A percentile compares a stretch with the other conserved stretches of the same genome.
phyloP scores from a whole-genome alignment of 2,329 filamentous ascomycete genomes.

The Colletotrichum spinosum region DNA sequence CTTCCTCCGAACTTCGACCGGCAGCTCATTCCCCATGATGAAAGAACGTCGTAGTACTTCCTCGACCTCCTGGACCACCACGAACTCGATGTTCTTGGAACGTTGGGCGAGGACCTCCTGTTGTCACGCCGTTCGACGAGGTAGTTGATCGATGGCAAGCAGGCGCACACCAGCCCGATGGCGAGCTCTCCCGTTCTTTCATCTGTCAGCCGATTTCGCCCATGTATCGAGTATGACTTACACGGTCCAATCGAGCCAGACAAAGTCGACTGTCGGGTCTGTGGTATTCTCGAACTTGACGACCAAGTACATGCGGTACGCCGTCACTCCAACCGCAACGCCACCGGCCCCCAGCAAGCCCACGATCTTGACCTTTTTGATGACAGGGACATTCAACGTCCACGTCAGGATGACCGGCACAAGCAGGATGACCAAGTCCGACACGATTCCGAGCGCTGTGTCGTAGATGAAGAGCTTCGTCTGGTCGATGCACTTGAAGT shows the following conservation, averaged over 20 bases:
- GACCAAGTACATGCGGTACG: conserved; percentile 42
- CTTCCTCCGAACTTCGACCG: not conserved
- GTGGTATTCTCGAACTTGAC: conserved; percentile 39
- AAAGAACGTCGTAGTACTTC: conserved; percentile 2
- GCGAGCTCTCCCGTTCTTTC: conserved; percentile 37
- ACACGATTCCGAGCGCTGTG: conserved; percentile 45
- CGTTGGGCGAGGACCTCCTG: not conserved
- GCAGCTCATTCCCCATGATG: conserved; percentile 12
- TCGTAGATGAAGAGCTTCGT: conserved; percentile 48
- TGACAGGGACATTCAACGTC: conserved; percentile 42
- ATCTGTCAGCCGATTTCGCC: not conserved
- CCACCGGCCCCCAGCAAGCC: conserved; percentile 46
- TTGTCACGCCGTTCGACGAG: conserved; percentile 30
- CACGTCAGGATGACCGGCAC: conserved; percentile 48
- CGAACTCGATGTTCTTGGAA: not conserved
- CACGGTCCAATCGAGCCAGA: conserved; percentile 35
- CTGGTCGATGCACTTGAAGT: conserved; percentile 46
- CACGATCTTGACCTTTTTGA: conserved; percentile 48
- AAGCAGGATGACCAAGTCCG: conserved; percentile 49
- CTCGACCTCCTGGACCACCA: conserved; percentile 17
- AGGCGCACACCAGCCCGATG: conserved; percentile 39
- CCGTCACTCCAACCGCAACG: conserved; percentile 43
- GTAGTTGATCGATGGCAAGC: conserved; percentile 38
- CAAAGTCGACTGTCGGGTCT: conserved; percentile 43
- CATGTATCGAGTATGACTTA: conserved; percentile 2